Evolutionary conservation across 2,329 filamentous ascomycete genomes (phyloP), one percentile per base, ranked within the genome.

Genomic region (Aspergillaceae sp.): DNA sequence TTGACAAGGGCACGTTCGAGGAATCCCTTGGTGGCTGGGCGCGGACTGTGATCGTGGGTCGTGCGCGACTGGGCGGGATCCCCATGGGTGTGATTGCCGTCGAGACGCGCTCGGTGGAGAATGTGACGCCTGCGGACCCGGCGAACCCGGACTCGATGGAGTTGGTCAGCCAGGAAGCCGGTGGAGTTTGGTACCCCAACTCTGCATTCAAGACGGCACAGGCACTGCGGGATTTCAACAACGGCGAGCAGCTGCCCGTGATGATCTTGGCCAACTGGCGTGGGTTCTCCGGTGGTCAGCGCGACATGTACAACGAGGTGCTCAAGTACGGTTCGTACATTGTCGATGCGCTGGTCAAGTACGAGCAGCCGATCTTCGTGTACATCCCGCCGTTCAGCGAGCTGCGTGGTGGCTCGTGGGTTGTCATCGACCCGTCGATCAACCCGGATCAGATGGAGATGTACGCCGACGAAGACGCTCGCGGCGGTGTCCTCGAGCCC

Each of bases 191-290:
- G 92, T 98, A 97, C 74, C 92, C 92, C 65, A 98, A 98, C 80
- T 97, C 91, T 7, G 92, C 92, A 27, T 98, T 91, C 83, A 98
- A 98, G 86, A 98, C 92, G 51, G 92, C 92, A 3, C 92, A 98
- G 72, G 92, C 92, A 47, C 94, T 98, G 74, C 89, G 86, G 62
- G 92, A 98, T 76, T 98, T 98, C 81, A 98, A 98, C 81, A 82
- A 94, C 56, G 92, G 92, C 67, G 92, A 98, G 74, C 92, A 98
- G 75, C 78, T 98, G 63, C 92, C 92, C 47, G 76, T 98, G 56
- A 97, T 98, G 89, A 98, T 98, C 66, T 82, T 98, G 54, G 92
- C 92, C 72, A 98, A 98, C 79, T 98, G 92, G 92, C 85, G 92
- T 82, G 92, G 92, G 76, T 98, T 98, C 87, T 98, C 92, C 57